Evolutionary conservation across 2,329 filamentous ascomycete species (phyloP), one percentile per base, ranked within the genome.

Genomic region (Xylaria sp.): DNA sequence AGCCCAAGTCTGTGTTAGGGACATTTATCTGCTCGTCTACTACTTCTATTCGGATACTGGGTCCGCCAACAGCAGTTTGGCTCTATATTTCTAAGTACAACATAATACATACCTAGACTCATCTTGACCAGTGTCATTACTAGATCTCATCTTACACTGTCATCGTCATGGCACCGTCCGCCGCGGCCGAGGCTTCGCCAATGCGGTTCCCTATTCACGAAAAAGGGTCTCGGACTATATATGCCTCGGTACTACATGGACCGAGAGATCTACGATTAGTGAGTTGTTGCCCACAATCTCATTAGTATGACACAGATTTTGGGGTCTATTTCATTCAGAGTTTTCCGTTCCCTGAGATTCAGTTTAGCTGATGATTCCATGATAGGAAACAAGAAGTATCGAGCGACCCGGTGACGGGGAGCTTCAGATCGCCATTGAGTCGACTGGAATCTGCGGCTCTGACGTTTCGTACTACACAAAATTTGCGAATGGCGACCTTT

Each of bases 391-490:
- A 51, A 82, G 85, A 75, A 83, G 66, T 46, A 83, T 89, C 44
- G 81, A 84, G 54, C 81, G 83, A 9, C 85, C 85, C 7, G 78
- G 76, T 28, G 71, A 75, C 32, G 85, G 84, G 64, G 89, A 92
- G 76, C 83, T 92, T 65, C 90, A 92, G 79, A 85, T 92, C 74
- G 84, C 88, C 73, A 84, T 92, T 78, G 87, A 87, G 74, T 85
- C 87, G 7, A 92, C 90, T 28, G 90, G 90, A 46, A 89, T 92
- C 74, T 92, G 90, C 78, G 90, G 90, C 65, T 91, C 89, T 8
- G 90, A 92, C 79, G 87, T 91, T 63, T 89, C 88, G 63, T 92
- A 92, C 80, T 92, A 91, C 82, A 91, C 88, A 78, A 91, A 91
- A 75, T 91, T 91, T 76, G 88, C 89, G 80, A 92, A 92, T 76